These are phyloP conservation scores for Termitomyces heimii DNA, from an alignment of 768 basidiomycete genomes.

Conservation along the genomic window DNA sequence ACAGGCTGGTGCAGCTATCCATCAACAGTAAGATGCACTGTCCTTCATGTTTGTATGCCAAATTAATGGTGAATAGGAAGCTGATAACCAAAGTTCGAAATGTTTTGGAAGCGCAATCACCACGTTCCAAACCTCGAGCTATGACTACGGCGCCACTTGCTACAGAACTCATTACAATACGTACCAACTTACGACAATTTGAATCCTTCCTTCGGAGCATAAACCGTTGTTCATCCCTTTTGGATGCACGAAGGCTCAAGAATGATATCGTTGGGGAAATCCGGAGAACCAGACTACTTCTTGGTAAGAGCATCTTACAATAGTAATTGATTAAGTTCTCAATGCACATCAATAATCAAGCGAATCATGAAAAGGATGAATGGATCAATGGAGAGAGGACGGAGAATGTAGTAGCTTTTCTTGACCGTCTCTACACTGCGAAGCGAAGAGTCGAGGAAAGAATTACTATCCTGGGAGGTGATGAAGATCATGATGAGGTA, in stretches of 20 bases:
- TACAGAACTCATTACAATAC: constrained; percentile 73
- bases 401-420: constrained; percentile 80
- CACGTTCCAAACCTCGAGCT: constrained; percentile 40
- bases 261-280: constrained; percentile 94
- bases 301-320: constrained; percentile 42
- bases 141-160: constrained; percentile 32
- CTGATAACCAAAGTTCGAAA: constrained; percentile 85
- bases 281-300: constrained; percentile 64
- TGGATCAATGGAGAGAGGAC: constrained; percentile 85
- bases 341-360: constrained; percentile 26
- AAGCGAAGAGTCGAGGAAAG: constrained; percentile 84
- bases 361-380: constrained; percentile 82
- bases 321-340: background rate
- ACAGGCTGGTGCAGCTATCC: constrained; percentile 46
- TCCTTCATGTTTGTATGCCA: background rate
- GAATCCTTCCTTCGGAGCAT: constrained; percentile 90
- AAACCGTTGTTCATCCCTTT: constrained; percentile 67
- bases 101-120: constrained; percentile 75
- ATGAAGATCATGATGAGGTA: constrained; percentile 59
- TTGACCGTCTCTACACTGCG: constrained; percentile 85
- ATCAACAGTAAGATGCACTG: constrained; percentile 35
- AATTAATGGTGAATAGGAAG: constrained; percentile 41
- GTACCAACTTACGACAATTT: constrained; percentile 78
- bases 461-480: constrained; percentile 72
- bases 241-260: constrained; percentile 87